phyloP scores from a whole-genome alignment of 148 eudicot genomes.

The Camellia japonica region DNA sequence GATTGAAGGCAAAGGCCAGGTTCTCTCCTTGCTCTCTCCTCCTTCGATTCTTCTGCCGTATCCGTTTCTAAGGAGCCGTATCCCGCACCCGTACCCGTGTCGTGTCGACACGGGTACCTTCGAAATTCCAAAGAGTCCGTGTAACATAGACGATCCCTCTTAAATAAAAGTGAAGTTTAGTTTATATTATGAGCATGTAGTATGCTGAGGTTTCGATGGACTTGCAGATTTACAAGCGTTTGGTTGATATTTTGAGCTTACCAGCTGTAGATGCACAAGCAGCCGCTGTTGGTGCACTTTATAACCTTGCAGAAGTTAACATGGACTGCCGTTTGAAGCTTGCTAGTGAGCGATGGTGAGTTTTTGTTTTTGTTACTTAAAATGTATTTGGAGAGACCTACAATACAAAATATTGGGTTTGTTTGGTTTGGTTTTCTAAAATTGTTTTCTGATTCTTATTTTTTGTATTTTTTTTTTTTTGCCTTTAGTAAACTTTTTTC shows the following conservation, averaged over 20 bases:
- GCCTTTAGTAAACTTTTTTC: no score
- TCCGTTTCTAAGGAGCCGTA: no score
- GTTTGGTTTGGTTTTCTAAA: no score
- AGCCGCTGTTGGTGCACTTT: slow-evolving; percentile 90
- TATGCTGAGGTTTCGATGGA: background rate
- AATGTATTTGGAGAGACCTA: background rate
- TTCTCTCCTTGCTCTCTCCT: no score
- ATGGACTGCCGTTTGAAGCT: slow-evolving; percentile 91
- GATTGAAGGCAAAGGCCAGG: no score
- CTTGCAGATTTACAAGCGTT: slow-evolving; percentile 74
- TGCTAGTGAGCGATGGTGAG: slow-evolving; percentile 87
- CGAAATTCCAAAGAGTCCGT: no score
- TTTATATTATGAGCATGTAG: background rate
- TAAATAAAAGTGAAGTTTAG: background rate
- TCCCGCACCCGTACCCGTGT: no score
- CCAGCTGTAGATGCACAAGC: slow-evolving; percentile 86
- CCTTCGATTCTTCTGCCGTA: no score
- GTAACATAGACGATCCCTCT: background rate
- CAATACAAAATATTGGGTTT: background rate
- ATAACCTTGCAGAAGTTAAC: slow-evolving; percentile 87
- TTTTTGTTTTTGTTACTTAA: slow-evolving; percentile 7
- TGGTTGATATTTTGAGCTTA: slow-evolving; percentile 82
- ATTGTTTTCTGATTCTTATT: no score
- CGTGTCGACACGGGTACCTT: no score
- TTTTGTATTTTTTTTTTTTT: no score